Evolutionary conservation across 2,329 filamentous ascomycete species (phyloP), one percentile per base, ranked within the genome.

Genomic region (Diaporthe destruens): DNA sequence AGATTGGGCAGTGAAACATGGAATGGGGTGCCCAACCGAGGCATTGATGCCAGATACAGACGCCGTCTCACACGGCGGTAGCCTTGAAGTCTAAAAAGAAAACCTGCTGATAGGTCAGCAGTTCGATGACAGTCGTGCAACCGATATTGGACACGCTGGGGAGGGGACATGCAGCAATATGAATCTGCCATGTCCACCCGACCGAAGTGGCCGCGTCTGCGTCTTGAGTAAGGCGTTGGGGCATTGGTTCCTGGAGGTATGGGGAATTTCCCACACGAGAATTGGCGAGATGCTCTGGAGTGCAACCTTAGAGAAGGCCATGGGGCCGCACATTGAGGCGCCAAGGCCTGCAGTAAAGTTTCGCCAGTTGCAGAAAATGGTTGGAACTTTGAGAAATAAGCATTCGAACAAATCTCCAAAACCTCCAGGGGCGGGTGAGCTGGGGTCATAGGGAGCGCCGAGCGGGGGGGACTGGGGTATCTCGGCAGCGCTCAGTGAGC

Each of bases 41-140:
- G 72, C 72, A 74, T 74, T 74, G 72, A 74, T 74, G 72, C 72
- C 72, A 74, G 71, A 74, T 72, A 68, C 57, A 63, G 61, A 70
- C 44, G 57, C 65, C 66, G 71, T 74, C 72, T 74, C 70, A 72
- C 66, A 72, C 61, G 32, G 54, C 23, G 63, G 44, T 68, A 51
- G 42, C 57, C 51, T 53, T 56, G 47, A 57, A 55, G 42, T 67
- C 59, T 61, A 72, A 72, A 72, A 39, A n/a, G 55, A 42, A 12
- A 12, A 36, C 42, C 70, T 23, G 29, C 16, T 72, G 66, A 72
- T 74, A 72, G 53, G 71, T 42, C 72, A 68, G 29, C 32, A 36
- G 23, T 39, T 36, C 63, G 29, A 42, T 53, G 36, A 63, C 34
- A 39, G 67, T 42, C 32, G 55, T 44, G 47, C 67, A 53, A 11